These are phyloP conservation scores for Cercospora zeina DNA, from an alignment of 2,329 filamentous ascomycete species.

Conservation along the genomic window DNA sequence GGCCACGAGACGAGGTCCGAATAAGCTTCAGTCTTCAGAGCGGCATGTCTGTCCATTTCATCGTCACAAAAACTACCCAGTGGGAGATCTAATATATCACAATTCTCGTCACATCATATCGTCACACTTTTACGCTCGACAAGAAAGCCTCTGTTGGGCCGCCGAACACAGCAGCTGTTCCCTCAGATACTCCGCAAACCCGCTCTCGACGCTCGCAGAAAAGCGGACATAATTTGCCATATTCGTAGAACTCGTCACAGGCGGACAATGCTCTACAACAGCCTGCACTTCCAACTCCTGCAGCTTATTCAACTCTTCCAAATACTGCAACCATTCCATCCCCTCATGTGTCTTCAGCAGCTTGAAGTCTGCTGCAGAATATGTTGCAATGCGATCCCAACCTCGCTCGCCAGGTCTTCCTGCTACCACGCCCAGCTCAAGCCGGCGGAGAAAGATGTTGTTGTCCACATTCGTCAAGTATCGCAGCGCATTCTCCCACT, in stretches of 20 bases:
- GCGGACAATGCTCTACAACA: conserved; percentile 56
- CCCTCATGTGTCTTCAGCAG: conserved; percentile 49
- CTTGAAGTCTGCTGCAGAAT: conserved; percentile 52
- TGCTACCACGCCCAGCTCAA: conserved; percentile 55
- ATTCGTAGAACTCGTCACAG: conserved; percentile 52
- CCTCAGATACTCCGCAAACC: conserved; percentile 56
- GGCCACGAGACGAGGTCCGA: conserved; percentile 4
- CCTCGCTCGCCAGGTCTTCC: conserved; percentile 50
- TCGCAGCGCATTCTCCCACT: conserved; percentile 57
- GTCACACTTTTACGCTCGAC: neutral
- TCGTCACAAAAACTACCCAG: neutral
- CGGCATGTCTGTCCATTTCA: neutral
- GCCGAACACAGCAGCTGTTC: conserved; percentile 23
- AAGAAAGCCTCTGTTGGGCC: conserved; percentile 1
- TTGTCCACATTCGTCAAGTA: conserved; percentile 43
- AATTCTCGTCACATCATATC: neutral
- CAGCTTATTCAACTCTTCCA: conserved; percentile 54
- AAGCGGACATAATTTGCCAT: conserved; percentile 62
- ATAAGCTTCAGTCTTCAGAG: neutral
- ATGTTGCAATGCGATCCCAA: conserved; percentile 54
- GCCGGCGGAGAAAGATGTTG: conserved; percentile 43
- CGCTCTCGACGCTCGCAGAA: conserved; percentile 59
- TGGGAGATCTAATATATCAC: neutral
- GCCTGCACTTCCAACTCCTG: conserved; percentile 55
- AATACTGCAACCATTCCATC: conserved; percentile 60